phyloP scores from a whole-genome alignment of 2,329 filamentous ascomycete species.

The Claviceps maximensis region DNA sequence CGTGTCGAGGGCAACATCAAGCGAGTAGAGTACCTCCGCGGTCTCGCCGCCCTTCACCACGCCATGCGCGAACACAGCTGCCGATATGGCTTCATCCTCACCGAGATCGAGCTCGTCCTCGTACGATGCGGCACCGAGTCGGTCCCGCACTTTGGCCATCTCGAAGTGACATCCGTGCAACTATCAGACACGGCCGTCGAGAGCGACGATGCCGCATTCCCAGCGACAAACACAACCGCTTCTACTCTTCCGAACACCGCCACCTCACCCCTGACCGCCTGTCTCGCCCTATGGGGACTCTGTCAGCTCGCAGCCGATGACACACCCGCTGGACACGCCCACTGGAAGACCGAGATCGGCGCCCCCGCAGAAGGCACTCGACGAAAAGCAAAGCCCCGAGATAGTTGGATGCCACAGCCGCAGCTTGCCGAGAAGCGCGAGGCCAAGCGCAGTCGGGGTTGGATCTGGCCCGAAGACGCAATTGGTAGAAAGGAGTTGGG shows the following conservation, averaged over 20 bases:
- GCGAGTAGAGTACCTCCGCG: constrained; percentile 78
- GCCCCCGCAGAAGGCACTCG: constrained; percentile 61
- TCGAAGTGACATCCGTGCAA: constrained; percentile 58
- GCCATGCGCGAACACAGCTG: constrained; percentile 89
- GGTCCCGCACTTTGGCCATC: constrained; percentile 74
- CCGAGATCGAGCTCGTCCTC: constrained; percentile 86
- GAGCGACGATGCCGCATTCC: constrained; percentile 20
- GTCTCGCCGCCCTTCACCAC: constrained; percentile 73
- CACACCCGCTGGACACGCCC: constrained; percentile 38
- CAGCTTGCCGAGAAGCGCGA: constrained; percentile 64
- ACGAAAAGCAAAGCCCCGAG: constrained; percentile 54
- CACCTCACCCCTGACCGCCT: constrained; percentile 47
- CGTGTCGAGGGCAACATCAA: constrained; percentile 72
- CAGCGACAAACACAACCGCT: constrained; percentile 12
- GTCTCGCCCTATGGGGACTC: constrained; percentile 64
- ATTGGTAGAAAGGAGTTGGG: constrained; percentile 60
- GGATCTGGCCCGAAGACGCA: constrained; percentile 63
- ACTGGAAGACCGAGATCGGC: constrained; percentile 60
- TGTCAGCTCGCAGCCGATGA: constrained; percentile 56
- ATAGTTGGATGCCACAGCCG: constrained; percentile 63
- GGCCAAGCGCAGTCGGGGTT: constrained; percentile 59
- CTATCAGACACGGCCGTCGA: constrained; percentile 30
- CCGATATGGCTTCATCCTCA: constrained; percentile 92
- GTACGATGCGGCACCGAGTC: constrained; percentile 64
- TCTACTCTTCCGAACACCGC: constrained; percentile 9